Evolutionary conservation across 1,139 yeast species (phyloP), one percentile per base, ranked within the genome.

Genomic region (Pichia sp.): DNA sequence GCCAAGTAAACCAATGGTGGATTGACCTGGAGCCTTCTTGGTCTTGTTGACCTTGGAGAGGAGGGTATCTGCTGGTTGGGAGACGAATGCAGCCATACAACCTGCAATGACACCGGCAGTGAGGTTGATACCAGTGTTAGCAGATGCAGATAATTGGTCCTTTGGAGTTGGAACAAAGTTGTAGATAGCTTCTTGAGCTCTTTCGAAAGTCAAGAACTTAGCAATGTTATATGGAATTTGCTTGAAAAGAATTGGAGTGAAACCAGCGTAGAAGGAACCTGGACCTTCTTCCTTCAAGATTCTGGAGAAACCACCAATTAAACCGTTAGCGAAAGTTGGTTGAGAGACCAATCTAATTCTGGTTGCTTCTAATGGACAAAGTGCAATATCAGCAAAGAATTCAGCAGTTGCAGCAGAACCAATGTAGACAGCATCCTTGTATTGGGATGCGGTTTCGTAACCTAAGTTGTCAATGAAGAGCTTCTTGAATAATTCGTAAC

Each of bases 171-270:
- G 67, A 55, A 75, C 56, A 47, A 71, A 53, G 45, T 64, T 62
- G 67, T 66, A 78, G 67, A 83, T 80, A 49, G 77, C 72, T 66
- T 77, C 87, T 53, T 87, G 76, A 53, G 93, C 93, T 73, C 87
- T 77, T 71, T 83, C 94, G 67, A 65, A 83, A 57, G 84, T 88
- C 67, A 82, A 76, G 73, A 83, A 83, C 70, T 83, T 83, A 55
- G 93, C 88, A 60, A 83, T 83, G 73, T 83, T 83, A 72, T 83
- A 83, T 58, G 94, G 94, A 69, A 83, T 83, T 70, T 83, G 94
- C 69, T 83, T 83, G 77, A 81, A 83, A 64, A 83, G 73, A 60
- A 83, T 82, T 66, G 94, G 94, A 50, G 88, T 80, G 80, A 83
- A 83, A 71, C 94, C 94, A 62, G 77, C 78, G 79, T 83, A 83